phyloP scores from a whole-genome alignment of 495 filamentous ascomycete genomes.

The Margaritispora aquatica region DNA sequence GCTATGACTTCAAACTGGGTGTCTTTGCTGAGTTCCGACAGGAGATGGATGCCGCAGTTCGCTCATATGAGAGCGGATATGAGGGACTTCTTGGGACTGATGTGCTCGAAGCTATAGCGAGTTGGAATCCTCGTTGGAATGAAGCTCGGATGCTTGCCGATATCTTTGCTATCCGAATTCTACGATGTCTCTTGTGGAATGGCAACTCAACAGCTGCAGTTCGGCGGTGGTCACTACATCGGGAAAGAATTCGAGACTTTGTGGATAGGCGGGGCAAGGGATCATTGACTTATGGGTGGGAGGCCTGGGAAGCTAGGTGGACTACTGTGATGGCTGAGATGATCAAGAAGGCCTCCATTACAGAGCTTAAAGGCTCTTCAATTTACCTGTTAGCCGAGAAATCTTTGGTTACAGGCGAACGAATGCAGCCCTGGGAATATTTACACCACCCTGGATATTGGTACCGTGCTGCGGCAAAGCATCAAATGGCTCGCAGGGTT shows the following conservation, averaged over 20 bases:
- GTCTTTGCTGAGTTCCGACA: conserved; percentile 85
- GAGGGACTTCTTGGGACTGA: conserved; percentile 73
- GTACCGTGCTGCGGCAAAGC: conserved; percentile 63
- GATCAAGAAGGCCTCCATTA: conserved; percentile 54
- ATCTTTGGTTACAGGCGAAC: conserved; percentile 52
- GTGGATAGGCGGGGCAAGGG: conserved; percentile 78
- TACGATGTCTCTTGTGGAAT: conserved; percentile 74
- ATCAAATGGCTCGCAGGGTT: conserved; percentile 50
- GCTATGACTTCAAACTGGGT: conserved; percentile 89
- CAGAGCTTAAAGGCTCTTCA: conserved; percentile 29
- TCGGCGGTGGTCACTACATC: conserved; percentile 69
- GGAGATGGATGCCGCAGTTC: conserved; percentile 78
- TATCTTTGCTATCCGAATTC: conserved; percentile 65
- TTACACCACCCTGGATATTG: conserved; percentile 89
- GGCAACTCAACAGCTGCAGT: conserved; percentile 68
- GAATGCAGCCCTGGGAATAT: conserved; percentile 67
- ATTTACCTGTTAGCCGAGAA: conserved; percentile 56
- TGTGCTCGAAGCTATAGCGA: conserved; percentile 78
- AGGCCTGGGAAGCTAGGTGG: conserved; percentile 84
- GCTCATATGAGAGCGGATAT: conserved; percentile 80
- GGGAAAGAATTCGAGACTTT: conserved; percentile 61
- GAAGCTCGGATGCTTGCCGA: conserved; percentile 79
- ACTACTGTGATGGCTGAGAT: conserved; percentile 73
- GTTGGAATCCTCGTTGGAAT: conserved; percentile 81
- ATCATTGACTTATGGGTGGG: conserved; percentile 76